Base-by-base conservation (phyloP, 345 rosid species). In the Noccaea caerulescens region DNA sequence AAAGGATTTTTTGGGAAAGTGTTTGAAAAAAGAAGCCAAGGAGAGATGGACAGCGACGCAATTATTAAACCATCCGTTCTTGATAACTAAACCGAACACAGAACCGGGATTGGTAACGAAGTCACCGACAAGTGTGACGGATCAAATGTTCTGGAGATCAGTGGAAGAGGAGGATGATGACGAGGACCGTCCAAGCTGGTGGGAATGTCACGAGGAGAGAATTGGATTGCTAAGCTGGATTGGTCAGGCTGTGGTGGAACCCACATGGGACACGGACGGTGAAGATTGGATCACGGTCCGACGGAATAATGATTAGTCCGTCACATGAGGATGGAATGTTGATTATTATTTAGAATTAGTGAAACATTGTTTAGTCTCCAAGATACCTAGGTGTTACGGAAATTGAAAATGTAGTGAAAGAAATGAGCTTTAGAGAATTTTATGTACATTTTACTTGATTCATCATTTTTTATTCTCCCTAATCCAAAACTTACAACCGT, bases 61-160 rank as follows among this genome's bases (percentile, higher is more conserved):
- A 58, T 80, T 87, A 4, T 73, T 83, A 51, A 58, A 54, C 77
- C 92, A 87, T 56, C 82, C 85, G 39, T 85, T 87, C 36, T 33
- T 80, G 14, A 57, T 49, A 39, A 45, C 79, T 8, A 57, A 62
- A 62, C 81, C 61, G 62, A 50, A 34, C 0, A 18, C 11, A 1
- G 61, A 69, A 39, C 76, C 73, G 60, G 84, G 79, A 60, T 54
- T 74, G 33, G 68, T 33, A 13, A 80, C 82, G 33, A 68, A 37
- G 59, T 91, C 97, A 59, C 97, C 97, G 32, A 91, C 97, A 32
- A 89, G 93, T 54, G 78, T 87, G 71, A 84, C 85, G 37, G 96
- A 91, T 69, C 84, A 81, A 58, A 80, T 77, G 30, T 76, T 86
- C 41, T 89, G 97, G 97, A 83, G 73, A 25, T 51, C 74, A 37